Evolutionary conservation across 208 protist genomes (phyloP), one percentile per base, ranked within the genome.

Genomic region (Acanthamoeba castellanii): DNA sequence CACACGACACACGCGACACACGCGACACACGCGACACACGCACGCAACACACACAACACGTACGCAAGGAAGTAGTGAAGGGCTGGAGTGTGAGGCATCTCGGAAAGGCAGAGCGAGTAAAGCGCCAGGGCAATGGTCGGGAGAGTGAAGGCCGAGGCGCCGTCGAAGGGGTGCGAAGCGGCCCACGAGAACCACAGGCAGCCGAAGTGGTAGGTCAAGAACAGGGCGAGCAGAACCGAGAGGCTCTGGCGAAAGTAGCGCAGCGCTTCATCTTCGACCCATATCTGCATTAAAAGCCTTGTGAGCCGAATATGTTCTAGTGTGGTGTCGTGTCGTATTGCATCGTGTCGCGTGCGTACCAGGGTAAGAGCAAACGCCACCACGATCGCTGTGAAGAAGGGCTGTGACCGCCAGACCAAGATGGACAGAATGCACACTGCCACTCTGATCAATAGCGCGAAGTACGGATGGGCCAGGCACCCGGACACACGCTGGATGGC

Each of bases 161-260:
- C 3, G 34, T 88, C 81, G 52, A 88, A 88, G 27, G 81, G 81
- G 22, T 88, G 81, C 22, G 3, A 32, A 18, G 81, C 81, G 1
- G 45, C 8, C 81, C 27, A 88, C 81, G 81, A 88, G n/a, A 88
- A 13, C 52, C 50, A 57, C 50, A 88, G 45, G 81, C 81, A 88
- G 7, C 81, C 81, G 32, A 88, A 88, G 52, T 88, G 81, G 22
- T 88, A 88, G 6, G 52, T 66, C 8, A 50, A 34, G 34, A 88
- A 27, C 6, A 88, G 50, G 7, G 81, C 52, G 13, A 88, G 81
- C 50, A 88, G 52, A 14, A 88, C 22, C 27, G 81, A 57, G 14
- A 88, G 50, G 30, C 50, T 88, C 5, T 88, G 52, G 18, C 81
- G 81, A 20, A 88, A 88, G 81, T 42, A 27, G 4, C 47, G n/a